Base-by-base conservation (phyloP, 1,284 basidiomycete species). In the Ustanciosporium gigantosporum region DNA sequence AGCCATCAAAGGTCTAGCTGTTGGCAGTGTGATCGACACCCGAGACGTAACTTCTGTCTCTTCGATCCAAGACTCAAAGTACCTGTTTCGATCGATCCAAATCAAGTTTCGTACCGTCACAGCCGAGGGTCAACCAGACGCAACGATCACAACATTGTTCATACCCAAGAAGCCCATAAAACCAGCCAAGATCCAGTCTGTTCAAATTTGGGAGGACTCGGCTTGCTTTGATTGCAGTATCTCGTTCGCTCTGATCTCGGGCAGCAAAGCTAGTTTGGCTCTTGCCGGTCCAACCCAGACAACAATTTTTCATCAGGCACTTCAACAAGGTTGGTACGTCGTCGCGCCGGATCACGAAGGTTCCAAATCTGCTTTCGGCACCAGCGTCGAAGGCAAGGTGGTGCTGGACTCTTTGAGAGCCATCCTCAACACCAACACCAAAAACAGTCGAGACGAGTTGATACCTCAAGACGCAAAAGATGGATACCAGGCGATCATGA, bases 261-360 rank as follows among this genome's bases (percentile, higher is more conserved):
- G 59, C 14, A 27, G 44, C 11, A 36, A 50, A 25, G 50, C 57
- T 6, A 53, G 41, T 34, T 46, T 57, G 40, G 31, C 36, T 6
- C 47, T 45, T 5, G 22, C 40, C 8, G 31, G 52, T 17, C 32
- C 58, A 9, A 45, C 50, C 31, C 41, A 46, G 17, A 49, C 64
- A 16, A 49, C 66, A 38, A 31, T 46, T 34, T 46, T 65, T 38
- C 25, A 53, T 27, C 66, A 57, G 55, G 68, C 70, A 3, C 41
- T 73, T 2, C 22, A 55, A 13, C 41, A 66, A 27, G 73, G 73
- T 36, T 74, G 61, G 52, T 65, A 74, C 36, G 73, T 74, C 9
- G 64, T 66, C 21, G 56, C 62, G 13, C 36, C 73, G 16, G 74
- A 76, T 41, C 59, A 68, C 49, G 61, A 72, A 31, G 73, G 73